Percentiles rank a stretch among this genome's conserved stretches.
Evolutionary conservation across 2,329 filamentous ascomycete species (phyloP).

Genomic region (Zasmidium cellare): DNA sequence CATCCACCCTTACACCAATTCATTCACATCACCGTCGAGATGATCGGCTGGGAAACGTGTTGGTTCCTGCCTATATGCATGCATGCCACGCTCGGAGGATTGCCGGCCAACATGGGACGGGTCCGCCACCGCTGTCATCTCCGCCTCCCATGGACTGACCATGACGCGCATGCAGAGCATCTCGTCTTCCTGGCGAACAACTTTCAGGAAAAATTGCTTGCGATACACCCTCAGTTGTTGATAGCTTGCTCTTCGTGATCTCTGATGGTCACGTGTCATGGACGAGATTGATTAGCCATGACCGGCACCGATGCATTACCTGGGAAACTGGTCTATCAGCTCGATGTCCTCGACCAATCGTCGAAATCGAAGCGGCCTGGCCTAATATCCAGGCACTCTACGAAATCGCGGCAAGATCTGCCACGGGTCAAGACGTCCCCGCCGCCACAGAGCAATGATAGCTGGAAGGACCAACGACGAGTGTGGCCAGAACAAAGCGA

Average conservation of each 20-base stretch:
- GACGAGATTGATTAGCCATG: neutral
- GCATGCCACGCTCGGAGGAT: neutral
- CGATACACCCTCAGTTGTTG: neutral
- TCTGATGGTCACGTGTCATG: neutral
- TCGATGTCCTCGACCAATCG: neutral
- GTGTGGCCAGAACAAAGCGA: neutral
- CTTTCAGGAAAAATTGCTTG: too few species aligned
- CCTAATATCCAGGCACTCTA: neutral
- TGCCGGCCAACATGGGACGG: neutral
- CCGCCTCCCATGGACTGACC: too few species aligned
- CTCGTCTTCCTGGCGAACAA: too few species aligned
- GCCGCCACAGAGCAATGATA: neutral
- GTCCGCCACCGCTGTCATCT: neutral
- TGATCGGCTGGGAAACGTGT: neutral
- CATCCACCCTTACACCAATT: neutral
- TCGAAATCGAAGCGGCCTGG: neutral
- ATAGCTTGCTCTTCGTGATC: neutral
- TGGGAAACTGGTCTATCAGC: neutral
- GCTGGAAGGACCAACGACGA: neutral
- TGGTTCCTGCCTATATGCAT: neutral
- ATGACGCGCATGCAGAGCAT: too few species aligned
- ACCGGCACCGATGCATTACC: neutral
- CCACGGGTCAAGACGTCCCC: neutral
- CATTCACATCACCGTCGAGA: neutral
- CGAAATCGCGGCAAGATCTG: neutral